Conservation (phyloP, 371 early-diverging fungal species). For the Encephalitozoon hellem region DNA sequence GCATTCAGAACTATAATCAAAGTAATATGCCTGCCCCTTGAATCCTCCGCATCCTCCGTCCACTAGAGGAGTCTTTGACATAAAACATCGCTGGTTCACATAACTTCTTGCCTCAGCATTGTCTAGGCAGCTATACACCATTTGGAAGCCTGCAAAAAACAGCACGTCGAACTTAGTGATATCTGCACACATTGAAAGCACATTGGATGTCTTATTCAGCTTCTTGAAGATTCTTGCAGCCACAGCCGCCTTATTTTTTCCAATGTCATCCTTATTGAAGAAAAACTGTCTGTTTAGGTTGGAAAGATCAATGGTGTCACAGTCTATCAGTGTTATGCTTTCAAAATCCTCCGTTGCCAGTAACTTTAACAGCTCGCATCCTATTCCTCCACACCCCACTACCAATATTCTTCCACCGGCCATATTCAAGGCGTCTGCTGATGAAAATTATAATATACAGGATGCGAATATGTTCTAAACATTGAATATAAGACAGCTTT, state of each 20-base stretch:
- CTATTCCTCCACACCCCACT: slow-evolving; percentile 76
- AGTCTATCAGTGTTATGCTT: slow-evolving; percentile 67
- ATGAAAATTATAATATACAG: background rate
- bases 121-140: slow-evolving; percentile 94
- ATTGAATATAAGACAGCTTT: slow-evolving; percentile 56
- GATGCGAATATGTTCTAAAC: too few relatives aligned
- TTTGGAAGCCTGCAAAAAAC: slow-evolving; percentile 78
- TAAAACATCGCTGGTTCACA: slow-evolving; percentile 86
- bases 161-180: slow-evolving; percentile 66
- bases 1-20: slow-evolving; percentile 74
- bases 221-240: slow-evolving; percentile 3
- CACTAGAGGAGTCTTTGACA: slow-evolving; percentile 73
- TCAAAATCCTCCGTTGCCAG: background rate
- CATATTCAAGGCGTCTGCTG: background rate
- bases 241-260: slow-evolving; percentile 73
- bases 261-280: slow-evolving; percentile 80
- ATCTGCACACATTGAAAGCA: slow-evolving; percentile 65
- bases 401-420: slow-evolving; percentile 32
- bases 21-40: slow-evolving; percentile 81
- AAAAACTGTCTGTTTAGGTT: slow-evolving; percentile 96
- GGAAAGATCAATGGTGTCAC: slow-evolving; percentile 91
- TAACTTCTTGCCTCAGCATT: slow-evolving; percentile 86
- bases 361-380: slow-evolving; percentile 87
- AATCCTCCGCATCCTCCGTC: slow-evolving; percentile 94
- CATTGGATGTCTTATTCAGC: background rate